These are phyloP conservation scores for Boletus rubescentipes DNA, from an alignment of 768 basidiomycete genomes.

Conservation along the genomic window DNA sequence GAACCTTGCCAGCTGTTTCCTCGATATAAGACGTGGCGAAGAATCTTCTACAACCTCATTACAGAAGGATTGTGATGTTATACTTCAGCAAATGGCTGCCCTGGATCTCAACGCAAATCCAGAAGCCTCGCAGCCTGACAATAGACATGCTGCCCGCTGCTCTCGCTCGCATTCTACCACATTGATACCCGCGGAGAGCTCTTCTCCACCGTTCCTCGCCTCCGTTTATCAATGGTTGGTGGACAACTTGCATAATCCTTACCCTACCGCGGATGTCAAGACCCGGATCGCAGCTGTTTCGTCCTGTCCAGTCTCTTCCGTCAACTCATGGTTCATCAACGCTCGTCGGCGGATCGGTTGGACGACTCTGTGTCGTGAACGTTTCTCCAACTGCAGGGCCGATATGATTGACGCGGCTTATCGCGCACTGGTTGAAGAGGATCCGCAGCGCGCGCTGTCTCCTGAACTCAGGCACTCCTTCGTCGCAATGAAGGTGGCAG, in stretches of 20 bases:
- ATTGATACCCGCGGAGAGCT: accelerated
- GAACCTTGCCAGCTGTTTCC: constrained; percentile 1
- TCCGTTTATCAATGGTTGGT: constrained; percentile 43
- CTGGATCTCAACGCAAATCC: neutral
- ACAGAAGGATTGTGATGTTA: constrained; percentile 1
- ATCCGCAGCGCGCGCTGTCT: constrained; percentile 8
- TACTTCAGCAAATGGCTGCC: neutral
- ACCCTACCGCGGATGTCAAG: constrained; percentile 38
- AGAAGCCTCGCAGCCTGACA: neutral
- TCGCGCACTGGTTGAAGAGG: constrained; percentile 27
- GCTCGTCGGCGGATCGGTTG: constrained; percentile 53
- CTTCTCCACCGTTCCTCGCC: neutral
- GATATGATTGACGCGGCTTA: constrained; percentile 32
- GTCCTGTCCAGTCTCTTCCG: constrained; percentile 21
- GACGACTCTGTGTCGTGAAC: constrained; percentile 39
- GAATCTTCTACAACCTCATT: neutral
- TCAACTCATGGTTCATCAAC: constrained; percentile 50
- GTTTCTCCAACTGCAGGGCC: constrained; percentile 24
- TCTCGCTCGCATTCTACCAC: neutral
- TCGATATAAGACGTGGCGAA: constrained; percentile 2
- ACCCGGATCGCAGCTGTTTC: constrained; percentile 24
- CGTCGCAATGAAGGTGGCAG: constrained; percentile 28
- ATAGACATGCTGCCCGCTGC: too few species aligned
- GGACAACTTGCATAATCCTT: constrained; percentile 50
- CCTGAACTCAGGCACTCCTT: constrained; percentile 27